A percentile compares a stretch with the other conserved stretches of the same genome.
phyloP scores from a whole-genome alignment of 2,329 filamentous ascomycete species.

The Sclerotinia spermophila region DNA sequence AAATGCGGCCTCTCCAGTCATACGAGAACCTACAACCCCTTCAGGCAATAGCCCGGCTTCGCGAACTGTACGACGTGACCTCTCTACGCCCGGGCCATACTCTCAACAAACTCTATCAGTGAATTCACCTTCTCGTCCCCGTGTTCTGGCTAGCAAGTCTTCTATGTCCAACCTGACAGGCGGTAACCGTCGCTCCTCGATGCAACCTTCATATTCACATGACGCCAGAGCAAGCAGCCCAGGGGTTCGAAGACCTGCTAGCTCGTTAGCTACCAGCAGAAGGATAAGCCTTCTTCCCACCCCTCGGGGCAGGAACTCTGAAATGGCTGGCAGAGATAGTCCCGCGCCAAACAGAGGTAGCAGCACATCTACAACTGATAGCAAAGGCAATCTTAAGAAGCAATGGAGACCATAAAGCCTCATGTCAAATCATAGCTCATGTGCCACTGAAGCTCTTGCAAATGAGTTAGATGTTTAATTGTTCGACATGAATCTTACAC shows the following conservation, averaged over 20 bases:
- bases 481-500: background rate
- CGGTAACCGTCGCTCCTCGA: slow-evolving; percentile 49
- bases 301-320: slow-evolving; percentile 33
- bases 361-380: slow-evolving; percentile 29
- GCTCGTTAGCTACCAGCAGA: slow-evolving; percentile 51
- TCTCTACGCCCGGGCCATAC: slow-evolving; percentile 51
- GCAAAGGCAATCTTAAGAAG: slow-evolving; percentile 29
- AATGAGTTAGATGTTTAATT: slow-evolving; percentile 3
- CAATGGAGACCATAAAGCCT: slow-evolving; percentile 26
- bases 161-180: slow-evolving; percentile 42
- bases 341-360: slow-evolving; percentile 42
- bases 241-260: slow-evolving; percentile 47
- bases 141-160: slow-evolving; percentile 37
- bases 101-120: slow-evolving; percentile 43
- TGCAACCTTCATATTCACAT: slow-evolving; percentile 46
- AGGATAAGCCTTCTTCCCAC: slow-evolving; percentile 54
- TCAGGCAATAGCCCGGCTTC: slow-evolving; percentile 32
- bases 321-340: slow-evolving; percentile 46
- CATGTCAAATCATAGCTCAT: background rate
- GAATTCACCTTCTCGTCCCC: slow-evolving; percentile 41
- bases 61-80: slow-evolving; percentile 50
- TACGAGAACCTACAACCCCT: slow-evolving; percentile 29
- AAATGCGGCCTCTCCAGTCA: slow-evolving; percentile 32
- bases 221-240: slow-evolving; percentile 35
- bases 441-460: background rate